Evolutionary conservation across 805 yeast genomes (phyloP).

Genomic region (Torulaspora maleeae): DNA sequence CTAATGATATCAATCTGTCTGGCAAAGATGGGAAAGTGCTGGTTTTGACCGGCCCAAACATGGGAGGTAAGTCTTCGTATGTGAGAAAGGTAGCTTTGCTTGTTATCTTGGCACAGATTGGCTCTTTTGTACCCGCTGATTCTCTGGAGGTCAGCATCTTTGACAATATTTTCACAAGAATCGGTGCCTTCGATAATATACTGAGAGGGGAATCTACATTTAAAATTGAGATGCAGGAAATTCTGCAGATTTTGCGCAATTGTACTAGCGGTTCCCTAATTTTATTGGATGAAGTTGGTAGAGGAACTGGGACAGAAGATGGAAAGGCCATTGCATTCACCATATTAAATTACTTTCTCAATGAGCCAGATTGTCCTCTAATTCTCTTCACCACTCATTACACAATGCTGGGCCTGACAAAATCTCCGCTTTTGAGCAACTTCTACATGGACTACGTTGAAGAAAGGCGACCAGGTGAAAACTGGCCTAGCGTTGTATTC

Average conservation of each 20-base stretch:
- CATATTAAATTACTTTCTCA: conserved; percentile 55
- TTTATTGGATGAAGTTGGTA: conserved; percentile 90
- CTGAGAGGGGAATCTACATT: conserved; percentile 77
- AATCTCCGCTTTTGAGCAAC: conserved; percentile 44
- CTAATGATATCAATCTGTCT: conserved; percentile 58
- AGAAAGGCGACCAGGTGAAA: conserved; percentile 35
- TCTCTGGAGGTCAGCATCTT: conserved; percentile 59
- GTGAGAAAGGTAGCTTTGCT: conserved; percentile 49
- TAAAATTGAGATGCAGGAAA: conserved; percentile 94
- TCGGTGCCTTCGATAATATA: conserved; percentile 82
- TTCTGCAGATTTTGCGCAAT: conserved; percentile 76
- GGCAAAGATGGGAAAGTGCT: conserved; percentile 47
- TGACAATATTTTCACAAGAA: conserved; percentile 54
- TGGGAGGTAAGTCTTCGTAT: conserved; percentile 61
- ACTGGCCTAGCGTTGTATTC: conserved; percentile 44
- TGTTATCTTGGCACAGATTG: conserved; percentile 53
- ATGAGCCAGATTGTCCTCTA: conserved; percentile 42
- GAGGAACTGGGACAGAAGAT: conserved; percentile 81
- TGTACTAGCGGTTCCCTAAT: conserved; percentile 77
- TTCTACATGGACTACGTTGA: conserved; percentile 68
- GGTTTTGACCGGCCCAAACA: conserved; percentile 60
- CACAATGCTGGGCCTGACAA: conserved; percentile 56
- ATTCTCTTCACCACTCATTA: conserved; percentile 82
- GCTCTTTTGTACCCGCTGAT: conserved; percentile 48
- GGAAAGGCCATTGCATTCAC: conserved; percentile 81